Evolutionary conservation across 106 monocot species (phyloP).

Genomic region (Dioscorea zingiberensis): DNA sequence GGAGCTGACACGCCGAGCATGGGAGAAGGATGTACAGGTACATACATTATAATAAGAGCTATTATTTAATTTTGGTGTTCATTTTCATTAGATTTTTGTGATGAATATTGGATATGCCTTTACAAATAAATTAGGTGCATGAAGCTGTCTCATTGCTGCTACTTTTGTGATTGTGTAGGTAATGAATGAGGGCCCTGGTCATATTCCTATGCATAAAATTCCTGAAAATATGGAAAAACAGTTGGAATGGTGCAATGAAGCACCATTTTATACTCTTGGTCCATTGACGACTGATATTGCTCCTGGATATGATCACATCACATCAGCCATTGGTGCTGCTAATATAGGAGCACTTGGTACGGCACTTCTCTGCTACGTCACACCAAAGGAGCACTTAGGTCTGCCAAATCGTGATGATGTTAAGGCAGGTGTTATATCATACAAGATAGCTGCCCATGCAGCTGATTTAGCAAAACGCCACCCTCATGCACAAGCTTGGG

Average conservation of each 20-base stretch:
- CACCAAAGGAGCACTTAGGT: conserved; percentile 96
- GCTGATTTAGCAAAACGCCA: conserved; percentile 89
- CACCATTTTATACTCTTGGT: conserved; percentile 95
- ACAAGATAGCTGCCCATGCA: conserved; percentile 95
- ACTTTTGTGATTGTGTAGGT: conserved; percentile 39
- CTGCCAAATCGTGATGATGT: conserved; percentile 98
- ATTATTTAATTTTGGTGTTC: background rate
- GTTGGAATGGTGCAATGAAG: conserved; percentile 93
- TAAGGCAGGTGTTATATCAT: conserved; percentile 88
- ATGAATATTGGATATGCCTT: too few relatives aligned
- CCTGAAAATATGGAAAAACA: conserved; percentile 96
- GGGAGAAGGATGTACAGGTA: conserved; percentile 88
- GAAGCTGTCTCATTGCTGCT: background rate
- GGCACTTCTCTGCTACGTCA: conserved; percentile 96
- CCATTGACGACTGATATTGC: conserved; percentile 97
- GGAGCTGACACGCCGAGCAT: conserved; percentile 61
- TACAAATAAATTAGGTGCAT: too few relatives aligned
- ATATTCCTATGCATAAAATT: conserved; percentile 97
- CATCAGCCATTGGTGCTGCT: conserved; percentile 95
- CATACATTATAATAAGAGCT: background rate
- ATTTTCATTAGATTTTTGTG: too few relatives aligned
- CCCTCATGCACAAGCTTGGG: conserved; percentile 88
- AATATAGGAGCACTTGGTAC: conserved; percentile 94
- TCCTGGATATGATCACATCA: conserved; percentile 98
- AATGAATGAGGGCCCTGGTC: conserved; percentile 99